Evolutionary conservation across 345 rosid genomes (phyloP), one percentile per base, ranked within the genome.

Genomic region (Combretum micranthum): DNA sequence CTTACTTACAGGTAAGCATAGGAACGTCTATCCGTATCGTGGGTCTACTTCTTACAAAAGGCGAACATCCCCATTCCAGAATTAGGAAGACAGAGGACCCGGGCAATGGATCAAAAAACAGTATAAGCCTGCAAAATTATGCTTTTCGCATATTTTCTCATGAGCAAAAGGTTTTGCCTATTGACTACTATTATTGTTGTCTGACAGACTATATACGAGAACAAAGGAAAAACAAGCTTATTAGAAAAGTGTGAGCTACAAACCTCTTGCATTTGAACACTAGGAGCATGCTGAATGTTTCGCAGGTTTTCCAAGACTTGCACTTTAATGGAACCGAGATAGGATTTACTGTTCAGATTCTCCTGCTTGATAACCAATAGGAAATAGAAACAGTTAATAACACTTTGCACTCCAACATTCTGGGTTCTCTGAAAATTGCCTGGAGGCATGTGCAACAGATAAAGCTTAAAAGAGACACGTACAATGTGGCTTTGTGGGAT

Each of bases 231-330:
- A 44, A 20, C 21, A 12, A 57, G 13, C 14, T 44, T 15, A 15
- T 21, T 32, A 5, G 39, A 45, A 47, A 43, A 13, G 47, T 54
- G 61, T 44, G 23, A 46, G 56, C 19, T 18, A 58, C 80, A 70
- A 64, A 85, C 99, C 99, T 93, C 99, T 54, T 93, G 99, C 95
- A 93, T 77, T 64, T 93, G 96, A 49, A 87, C 96, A 63, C 95
- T 75, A 0, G 99, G 97, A 50, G 99, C 97, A 61, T 93, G 99
- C 54, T 89, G 99, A 60, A 93, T 89, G 77, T 69, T 62, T 6
- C 96, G 85, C 44, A 93, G 81, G 72, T 87, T 90, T 71, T 93
- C 99, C 69, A 93, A 57, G 57, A 93, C 91, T 78, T 93, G 97
- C 59, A 73, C 72, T 73, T 89, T 93, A 55, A 93, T 87, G 2